Evolutionary conservation across 2,329 filamentous ascomycete genomes (phyloP), one percentile per base, ranked within the genome.

Genomic region (Penicillium sp.): DNA sequence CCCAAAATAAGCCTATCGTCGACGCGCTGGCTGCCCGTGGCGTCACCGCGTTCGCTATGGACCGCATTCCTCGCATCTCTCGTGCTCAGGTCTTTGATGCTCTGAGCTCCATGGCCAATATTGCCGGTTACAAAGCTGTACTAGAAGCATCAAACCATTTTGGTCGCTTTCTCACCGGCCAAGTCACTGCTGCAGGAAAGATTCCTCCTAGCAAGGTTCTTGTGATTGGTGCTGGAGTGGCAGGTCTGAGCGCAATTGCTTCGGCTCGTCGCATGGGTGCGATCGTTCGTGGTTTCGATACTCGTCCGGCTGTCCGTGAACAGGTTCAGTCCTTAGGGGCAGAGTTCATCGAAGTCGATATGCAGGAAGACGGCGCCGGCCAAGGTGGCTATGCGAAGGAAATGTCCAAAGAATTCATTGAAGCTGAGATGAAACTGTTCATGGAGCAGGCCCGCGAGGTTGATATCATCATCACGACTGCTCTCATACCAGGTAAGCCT

Each of bases 361-460:
- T 95, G 21, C 71, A 93, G 60, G 91, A 96, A 72, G 90, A 94
- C 54, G 91, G 91, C 2, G 85, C 87, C 12, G 90, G 90, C 2
- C 85, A 88, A 8, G 90, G 91, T 26, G 91, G 91, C 15, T 96
- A 96, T 65, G 90, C 89, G 48, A 95, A 95, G 67, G 89, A 92
- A 67, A 95, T 95, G 90, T 94, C 89, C 49, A 91, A 93, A 65
- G 90, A 93, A 61, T 96, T 95, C 65, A 90, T 94, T 69, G 89
- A 90, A 55, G 90, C 90, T 6, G 90, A 96, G 70, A 95, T 95
- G 90, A 92, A 89, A 70, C 80, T 96, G 0, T 96, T 96, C 74
- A 85, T 89, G 68, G 88, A 94, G 61, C 91, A 95, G 70, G 89
- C 88, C 56, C 82, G 84, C 53, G 91, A 96, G 36, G 90, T 95